A percentile compares a stretch with the other conserved stretches of the same genome.
Conservation (phyloP, 345 rosid genomes). For the Trapa bicornis region DNA sequence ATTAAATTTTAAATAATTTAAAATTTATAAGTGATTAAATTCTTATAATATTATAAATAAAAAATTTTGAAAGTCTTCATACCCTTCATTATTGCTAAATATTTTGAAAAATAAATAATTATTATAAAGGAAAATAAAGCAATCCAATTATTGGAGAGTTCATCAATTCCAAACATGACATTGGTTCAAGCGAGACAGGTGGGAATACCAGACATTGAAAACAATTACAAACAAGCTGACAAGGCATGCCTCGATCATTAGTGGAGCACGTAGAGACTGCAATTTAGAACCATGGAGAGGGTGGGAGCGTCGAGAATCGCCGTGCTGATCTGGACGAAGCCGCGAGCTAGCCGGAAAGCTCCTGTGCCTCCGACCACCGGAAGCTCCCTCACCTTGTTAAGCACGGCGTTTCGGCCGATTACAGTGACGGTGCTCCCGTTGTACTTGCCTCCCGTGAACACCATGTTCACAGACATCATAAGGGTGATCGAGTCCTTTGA, state of each 20-base stretch:
- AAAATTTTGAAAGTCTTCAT: no score
- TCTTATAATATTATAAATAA: no score
- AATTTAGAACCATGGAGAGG: neutral
- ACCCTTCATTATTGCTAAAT: no score
- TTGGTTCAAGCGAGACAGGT: no score
- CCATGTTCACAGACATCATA: constrained; percentile 20
- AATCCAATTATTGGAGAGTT: no score
- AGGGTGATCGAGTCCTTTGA: constrained; percentile 9
- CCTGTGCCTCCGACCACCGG: constrained; percentile 4
- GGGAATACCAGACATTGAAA: no score
- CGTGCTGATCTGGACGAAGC: neutral
- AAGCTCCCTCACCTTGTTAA: constrained; percentile 1
- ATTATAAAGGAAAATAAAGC: no score
- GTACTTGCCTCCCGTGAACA: constrained; percentile 21
- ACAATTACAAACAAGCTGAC: no score
- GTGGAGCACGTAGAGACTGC: neutral
- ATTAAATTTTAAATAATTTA: no score
- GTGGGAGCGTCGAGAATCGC: neutral
- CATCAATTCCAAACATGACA: no score
- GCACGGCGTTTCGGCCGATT: constrained; percentile 10
- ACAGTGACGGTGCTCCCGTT: constrained; percentile 22
- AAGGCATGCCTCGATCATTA: neutral
- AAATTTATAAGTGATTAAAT: no score
- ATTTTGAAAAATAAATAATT: no score
- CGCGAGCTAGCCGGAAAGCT: neutral